Conservation (phyloP, 176 grass and related monocot genomes). For the Paspalum notatum region DNA sequence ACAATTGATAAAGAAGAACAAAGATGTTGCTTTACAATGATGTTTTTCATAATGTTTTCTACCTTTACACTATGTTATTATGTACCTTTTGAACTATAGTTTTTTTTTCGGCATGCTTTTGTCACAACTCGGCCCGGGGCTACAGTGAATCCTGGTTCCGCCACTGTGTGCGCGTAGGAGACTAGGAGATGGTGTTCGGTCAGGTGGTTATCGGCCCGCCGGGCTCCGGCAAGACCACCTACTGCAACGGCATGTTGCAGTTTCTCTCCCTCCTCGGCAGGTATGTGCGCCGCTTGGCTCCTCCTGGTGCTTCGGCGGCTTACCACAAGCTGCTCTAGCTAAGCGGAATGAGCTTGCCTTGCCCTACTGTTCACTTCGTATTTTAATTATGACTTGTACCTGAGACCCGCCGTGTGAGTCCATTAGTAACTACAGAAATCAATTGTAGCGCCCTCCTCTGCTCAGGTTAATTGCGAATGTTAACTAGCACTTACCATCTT, state of each 20-base stretch:
- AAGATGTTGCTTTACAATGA: too few species aligned
- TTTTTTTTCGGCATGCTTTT: too few species aligned
- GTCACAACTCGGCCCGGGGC: too few species aligned
- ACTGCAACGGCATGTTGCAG: constrained; percentile 97
- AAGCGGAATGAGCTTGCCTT: not conserved
- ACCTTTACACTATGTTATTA: too few species aligned
- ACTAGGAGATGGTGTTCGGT: constrained; percentile 86
- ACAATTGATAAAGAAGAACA: too few species aligned
- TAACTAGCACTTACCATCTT: not conserved
- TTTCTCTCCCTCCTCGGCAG: constrained; percentile 83
- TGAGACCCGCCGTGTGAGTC: not conserved
- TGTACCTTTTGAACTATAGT: too few species aligned
- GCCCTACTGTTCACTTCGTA: not conserved
- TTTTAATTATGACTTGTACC: not conserved
- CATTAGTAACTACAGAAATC: not conserved
- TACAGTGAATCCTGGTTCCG: too few species aligned
- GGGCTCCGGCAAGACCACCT: constrained; percentile 95
- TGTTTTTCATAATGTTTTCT: too few species aligned
- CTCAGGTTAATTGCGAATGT: not conserved
- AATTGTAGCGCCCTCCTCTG: not conserved
- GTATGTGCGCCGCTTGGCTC: constrained; percentile 40
- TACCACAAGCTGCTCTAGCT: not conserved
- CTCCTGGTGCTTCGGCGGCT: too few species aligned
- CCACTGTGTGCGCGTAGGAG: too few species aligned
- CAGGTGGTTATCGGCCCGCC: constrained; percentile 94